Percentiles rank a stretch among this genome's conserved stretches.
These are phyloP conservation scores for Raffaelea arxii DNA, from an alignment of 2,329 filamentous ascomycete genomes.

Conservation along the genomic window DNA sequence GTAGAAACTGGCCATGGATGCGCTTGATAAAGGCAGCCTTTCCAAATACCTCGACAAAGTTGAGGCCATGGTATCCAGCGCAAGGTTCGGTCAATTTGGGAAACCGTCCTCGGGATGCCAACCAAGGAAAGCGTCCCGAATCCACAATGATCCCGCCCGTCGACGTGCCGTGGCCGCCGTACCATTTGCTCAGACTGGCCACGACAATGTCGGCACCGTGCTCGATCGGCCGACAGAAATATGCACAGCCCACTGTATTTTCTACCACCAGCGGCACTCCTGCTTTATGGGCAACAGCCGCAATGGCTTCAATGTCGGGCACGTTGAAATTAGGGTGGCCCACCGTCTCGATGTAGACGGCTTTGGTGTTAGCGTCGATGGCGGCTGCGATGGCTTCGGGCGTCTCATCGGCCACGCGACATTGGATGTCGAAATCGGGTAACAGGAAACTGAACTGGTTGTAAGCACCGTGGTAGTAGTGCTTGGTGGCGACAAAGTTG, in stretches of 20 bases:
- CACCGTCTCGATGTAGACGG: slow-evolving; percentile 23
- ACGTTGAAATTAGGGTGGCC: slow-evolving; percentile 30
- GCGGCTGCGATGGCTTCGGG: slow-evolving; percentile 19
- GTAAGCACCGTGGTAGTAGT: slow-evolving; percentile 25
- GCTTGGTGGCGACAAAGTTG: slow-evolving; percentile 13
- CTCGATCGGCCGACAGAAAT: slow-evolving; percentile 54
- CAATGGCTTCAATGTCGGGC: slow-evolving; percentile 58
- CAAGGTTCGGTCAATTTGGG: slow-evolving; percentile 61
- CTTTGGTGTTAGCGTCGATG: slow-evolving; percentile 21
- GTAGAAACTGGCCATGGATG: slow-evolving; percentile 59
- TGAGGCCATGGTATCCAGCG: slow-evolving; percentile 59
- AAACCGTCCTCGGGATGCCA: slow-evolving; percentile 56
- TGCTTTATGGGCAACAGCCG: slow-evolving; percentile 42
- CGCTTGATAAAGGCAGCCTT: slow-evolving; percentile 55
- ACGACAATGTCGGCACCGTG: slow-evolving; percentile 64
- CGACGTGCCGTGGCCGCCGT: slow-evolving; percentile 63
- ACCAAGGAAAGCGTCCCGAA: slow-evolving; percentile 64
- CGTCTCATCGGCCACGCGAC: slow-evolving; percentile 22
- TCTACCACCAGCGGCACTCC: slow-evolving; percentile 38
- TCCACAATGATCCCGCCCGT: slow-evolving; percentile 58
- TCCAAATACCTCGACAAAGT: slow-evolving; percentile 63
- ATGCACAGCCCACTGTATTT: slow-evolving; percentile 65
- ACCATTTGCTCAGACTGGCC: slow-evolving; percentile 65
- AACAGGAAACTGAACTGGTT: slow-evolving; percentile 27
- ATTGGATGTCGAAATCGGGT: slow-evolving; percentile 26